Evolutionary conservation across 164 flowering plant genomes (phyloP).

Genomic region (Vitis rotundifolia): DNA sequence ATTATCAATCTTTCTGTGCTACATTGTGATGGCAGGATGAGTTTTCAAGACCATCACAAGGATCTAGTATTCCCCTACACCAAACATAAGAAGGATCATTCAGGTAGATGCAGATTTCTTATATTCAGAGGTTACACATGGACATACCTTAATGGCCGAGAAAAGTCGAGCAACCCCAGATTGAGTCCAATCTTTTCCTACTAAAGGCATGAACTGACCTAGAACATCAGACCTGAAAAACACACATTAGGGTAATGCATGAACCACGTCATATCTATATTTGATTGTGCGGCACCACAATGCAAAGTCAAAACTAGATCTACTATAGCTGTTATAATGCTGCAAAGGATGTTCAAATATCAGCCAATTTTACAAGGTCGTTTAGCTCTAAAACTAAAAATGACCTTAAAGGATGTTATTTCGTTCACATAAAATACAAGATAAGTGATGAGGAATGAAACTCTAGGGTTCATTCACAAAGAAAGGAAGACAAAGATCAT

Average conservation of each 20-base stretch:
- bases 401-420: too few species aligned
- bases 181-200: slow-evolving; percentile 97
- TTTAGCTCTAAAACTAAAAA: too few species aligned
- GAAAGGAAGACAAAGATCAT: too few species aligned
- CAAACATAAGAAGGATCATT: neutral
- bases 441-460: too few species aligned
- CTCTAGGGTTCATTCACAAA: too few species aligned
- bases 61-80: neutral
- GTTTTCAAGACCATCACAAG: neutral
- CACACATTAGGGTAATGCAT: slow-evolving; percentile 6
- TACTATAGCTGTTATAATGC: too few species aligned
- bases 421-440: too few species aligned
- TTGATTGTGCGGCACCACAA: neutral
- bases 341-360: too few species aligned
- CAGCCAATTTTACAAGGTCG: too few species aligned
- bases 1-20: neutral
- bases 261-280: neutral
- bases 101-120: neutral
- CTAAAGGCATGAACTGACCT: slow-evolving; percentile 98
- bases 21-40: neutral
- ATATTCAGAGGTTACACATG: neutral
- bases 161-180: slow-evolving; percentile 92
- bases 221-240: slow-evolving; percentile 87
- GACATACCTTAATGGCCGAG: slow-evolving; percentile 82
- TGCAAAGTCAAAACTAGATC: neutral